Percentiles rank a stretch among this genome's conserved stretches.
phyloP scores from a whole-genome alignment of 805 yeast species.

The Metschnikowia corniflorae region DNA sequence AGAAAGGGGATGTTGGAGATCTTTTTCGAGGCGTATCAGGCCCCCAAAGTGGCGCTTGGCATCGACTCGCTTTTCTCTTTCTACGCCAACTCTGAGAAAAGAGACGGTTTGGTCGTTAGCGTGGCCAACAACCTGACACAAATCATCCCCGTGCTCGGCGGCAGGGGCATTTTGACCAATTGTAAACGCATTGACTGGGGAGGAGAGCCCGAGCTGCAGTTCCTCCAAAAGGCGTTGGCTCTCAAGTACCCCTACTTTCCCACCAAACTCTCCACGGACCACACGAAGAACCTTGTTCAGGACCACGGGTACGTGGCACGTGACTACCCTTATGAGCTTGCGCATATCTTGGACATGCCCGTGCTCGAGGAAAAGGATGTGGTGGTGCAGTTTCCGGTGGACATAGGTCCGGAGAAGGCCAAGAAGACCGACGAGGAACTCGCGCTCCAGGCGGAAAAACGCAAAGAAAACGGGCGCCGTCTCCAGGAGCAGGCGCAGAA shows the following conservation, averaged over 20 bases:
- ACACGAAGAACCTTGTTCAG: constrained; percentile 63
- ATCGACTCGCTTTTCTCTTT: constrained; percentile 79
- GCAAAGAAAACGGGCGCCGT: constrained; percentile 81
- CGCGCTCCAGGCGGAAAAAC: constrained; percentile 67
- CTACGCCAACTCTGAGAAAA: constrained; percentile 51
- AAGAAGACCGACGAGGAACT: constrained; percentile 76
- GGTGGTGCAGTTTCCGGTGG: constrained; percentile 74
- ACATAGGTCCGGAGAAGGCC: constrained; percentile 51
- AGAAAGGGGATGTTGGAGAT: constrained; percentile 75
- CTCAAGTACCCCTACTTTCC: constrained; percentile 94
- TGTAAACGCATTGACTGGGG: constrained; percentile 90
- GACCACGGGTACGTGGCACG: constrained; percentile 76
- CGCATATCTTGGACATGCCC: constrained; percentile 54
- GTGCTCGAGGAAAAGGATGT: constrained; percentile 66
- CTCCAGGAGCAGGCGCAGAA: constrained; percentile 92
- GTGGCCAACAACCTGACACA: constrained; percentile 81
- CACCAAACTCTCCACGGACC: constrained; percentile 56
- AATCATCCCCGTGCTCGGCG: constrained; percentile 76
- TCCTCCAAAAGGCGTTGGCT: constrained; percentile 56
- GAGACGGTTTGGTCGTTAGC: constrained; percentile 71
- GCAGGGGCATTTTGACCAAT: constrained; percentile 59
- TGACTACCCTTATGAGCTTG: constrained; percentile 64
- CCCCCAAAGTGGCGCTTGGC: constrained; percentile 74
- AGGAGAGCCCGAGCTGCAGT: constrained; percentile 69
- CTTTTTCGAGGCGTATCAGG: constrained; percentile 77